phyloP scores from a whole-genome alignment of 371 early-diverging fungal species.

The Apophysomyces elegans region DNA sequence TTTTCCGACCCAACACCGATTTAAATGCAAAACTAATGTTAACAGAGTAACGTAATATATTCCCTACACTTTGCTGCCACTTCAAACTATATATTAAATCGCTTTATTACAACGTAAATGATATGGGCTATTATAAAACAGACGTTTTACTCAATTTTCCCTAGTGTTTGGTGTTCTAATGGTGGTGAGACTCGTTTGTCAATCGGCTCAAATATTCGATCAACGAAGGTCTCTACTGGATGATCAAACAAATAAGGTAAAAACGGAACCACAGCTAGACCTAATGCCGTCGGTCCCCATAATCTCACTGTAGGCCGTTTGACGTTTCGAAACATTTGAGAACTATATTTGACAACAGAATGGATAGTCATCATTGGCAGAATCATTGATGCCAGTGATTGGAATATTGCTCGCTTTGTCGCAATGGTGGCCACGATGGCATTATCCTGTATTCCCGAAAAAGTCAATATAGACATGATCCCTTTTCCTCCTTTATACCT shows the following conservation, averaged over 20 bases:
- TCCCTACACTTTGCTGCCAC: too few relatives aligned
- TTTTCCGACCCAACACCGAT: too few relatives aligned
- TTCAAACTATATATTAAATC: too few relatives aligned
- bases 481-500: conserved; percentile 28
- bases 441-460: conserved; percentile 29
- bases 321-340: conserved; percentile 57
- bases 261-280: conserved; percentile 72
- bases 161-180: neutral
- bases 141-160: neutral
- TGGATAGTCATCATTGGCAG: conserved; percentile 78
- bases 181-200: conserved; percentile 19
- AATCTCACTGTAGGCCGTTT: conserved; percentile 54
- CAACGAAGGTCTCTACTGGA: conserved; percentile 71
- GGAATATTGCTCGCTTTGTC: conserved; percentile 72
- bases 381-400: conserved; percentile 73
- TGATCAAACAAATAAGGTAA: conserved; percentile 78
- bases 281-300: conserved; percentile 73
- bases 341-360: conserved; percentile 71
- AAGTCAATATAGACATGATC: neutral
- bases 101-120: too few relatives aligned
- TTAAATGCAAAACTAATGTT: too few relatives aligned
- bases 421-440: conserved; percentile 58
- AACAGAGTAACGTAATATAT: too few relatives aligned
- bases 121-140: too few relatives aligned
- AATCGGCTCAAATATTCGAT: conserved; percentile 63